phyloP scores from a whole-genome alignment of 2,329 filamentous ascomycete species.

The Penicillium freii region DNA sequence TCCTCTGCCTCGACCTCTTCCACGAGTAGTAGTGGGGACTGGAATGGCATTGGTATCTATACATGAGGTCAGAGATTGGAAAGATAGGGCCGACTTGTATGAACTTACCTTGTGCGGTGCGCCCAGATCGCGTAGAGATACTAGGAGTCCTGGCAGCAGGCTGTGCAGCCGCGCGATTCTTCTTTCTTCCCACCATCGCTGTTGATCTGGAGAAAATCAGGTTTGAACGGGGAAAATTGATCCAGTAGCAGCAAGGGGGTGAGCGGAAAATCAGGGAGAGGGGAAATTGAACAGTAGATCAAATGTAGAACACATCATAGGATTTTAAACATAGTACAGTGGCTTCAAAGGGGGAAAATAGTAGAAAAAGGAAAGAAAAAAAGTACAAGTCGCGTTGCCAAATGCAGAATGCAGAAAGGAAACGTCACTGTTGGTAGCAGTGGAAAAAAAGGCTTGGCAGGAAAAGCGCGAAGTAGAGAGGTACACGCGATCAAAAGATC shows the following conservation, averaged over 20 bases:
- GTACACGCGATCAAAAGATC: conserved; percentile 1
- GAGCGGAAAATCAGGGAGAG: neutral
- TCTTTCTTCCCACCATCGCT: conserved; percentile 40
- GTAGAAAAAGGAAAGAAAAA: neutral
- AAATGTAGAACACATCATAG: neutral
- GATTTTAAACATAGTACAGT: neutral
- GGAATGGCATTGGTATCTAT: conserved; percentile 16
- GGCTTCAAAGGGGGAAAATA: neutral
- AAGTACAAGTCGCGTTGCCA: conserved; percentile 1
- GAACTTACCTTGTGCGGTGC: conserved; percentile 26
- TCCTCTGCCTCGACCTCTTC: conserved; percentile 18
- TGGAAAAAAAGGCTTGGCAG: conserved; percentile 7
- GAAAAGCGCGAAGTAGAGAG: conserved; percentile 1
- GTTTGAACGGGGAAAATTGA: conserved; percentile 5
- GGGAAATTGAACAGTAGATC: neutral
- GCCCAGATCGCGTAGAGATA: conserved; percentile 19
- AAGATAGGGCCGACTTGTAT: neutral
- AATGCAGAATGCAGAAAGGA: conserved; percentile 3
- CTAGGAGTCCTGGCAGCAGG: conserved; percentile 20
- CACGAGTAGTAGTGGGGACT: conserved; percentile 11
- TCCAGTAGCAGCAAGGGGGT: neutral
- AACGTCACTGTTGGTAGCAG: conserved; percentile 2
- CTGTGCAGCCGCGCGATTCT: conserved; percentile 31
- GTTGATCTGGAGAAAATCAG: conserved; percentile 16
- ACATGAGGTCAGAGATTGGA: conserved; percentile 12